phyloP scores from a whole-genome alignment of 306 rosid species.

The Trifolium subterraneum region DNA sequence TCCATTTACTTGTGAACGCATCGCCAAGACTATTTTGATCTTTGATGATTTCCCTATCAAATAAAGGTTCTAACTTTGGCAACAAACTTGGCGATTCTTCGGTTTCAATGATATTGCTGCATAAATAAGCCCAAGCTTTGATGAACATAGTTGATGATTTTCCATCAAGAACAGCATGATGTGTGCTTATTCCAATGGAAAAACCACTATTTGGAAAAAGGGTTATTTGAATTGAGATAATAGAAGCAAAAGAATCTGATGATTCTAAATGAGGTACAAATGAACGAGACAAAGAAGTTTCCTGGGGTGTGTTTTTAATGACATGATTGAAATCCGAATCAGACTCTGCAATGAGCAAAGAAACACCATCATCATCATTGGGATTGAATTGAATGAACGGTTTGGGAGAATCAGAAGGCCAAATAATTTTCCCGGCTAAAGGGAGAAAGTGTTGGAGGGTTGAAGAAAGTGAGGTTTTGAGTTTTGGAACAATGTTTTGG shows the following conservation, averaged over 20 bases:
- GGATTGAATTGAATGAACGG: slow-evolving; percentile 52
- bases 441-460: slow-evolving; percentile 61
- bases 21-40: slow-evolving; percentile 24
- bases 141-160: slow-evolving; percentile 49
- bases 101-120: slow-evolving; percentile 5
- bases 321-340: slow-evolving; percentile 42
- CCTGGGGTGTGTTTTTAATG: slow-evolving; percentile 28
- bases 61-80: slow-evolving; percentile 48
- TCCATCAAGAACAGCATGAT: slow-evolving; percentile 66
- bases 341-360: slow-evolving; percentile 54
- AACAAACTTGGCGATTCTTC: neutral
- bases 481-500: slow-evolving; percentile 46
- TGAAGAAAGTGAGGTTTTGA: slow-evolving; percentile 62
- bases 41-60: slow-evolving; percentile 45
- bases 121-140: slow-evolving; percentile 60
- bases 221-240: slow-evolving; percentile 57
- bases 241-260: slow-evolving; percentile 40
- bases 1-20: neutral
- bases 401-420: slow-evolving; percentile 49
- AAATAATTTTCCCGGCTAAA: slow-evolving; percentile 54
- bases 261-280: slow-evolving; percentile 54
- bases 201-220: slow-evolving; percentile 57
- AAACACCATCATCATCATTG: slow-evolving; percentile 53
- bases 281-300: slow-evolving; percentile 38
- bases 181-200: slow-evolving; percentile 50